Evolutionary conservation across 2,329 filamentous ascomycete species (phyloP), one percentile per base, ranked within the genome.

Genomic region (Arthrobotrys pseudoclavata): DNA sequence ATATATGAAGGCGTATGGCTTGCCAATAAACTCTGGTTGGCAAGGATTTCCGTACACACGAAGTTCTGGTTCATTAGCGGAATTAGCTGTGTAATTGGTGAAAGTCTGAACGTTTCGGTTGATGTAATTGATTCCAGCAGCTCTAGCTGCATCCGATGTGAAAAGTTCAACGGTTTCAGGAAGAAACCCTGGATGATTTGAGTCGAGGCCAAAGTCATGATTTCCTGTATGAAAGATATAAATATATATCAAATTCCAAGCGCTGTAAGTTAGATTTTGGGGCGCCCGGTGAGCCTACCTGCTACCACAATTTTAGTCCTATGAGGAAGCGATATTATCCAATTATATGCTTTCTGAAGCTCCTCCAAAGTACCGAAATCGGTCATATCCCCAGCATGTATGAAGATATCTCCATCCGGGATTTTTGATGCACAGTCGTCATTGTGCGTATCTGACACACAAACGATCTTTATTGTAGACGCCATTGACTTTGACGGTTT

Each of bases 361-460:
- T 86, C 85, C 3, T 81, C 79, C 20, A 84, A 82, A 0, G 85
- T 84, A n/a, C 85, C 86, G n/a, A 82, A 82, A 62, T 85, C 81
- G 0, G 85, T 86, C n/a, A 87, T 82, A 75, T 87, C 86, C 20
- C 86, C 86, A 0, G 86, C 85, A 72, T 87, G 85, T 61, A 87
- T 82, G 13, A 87, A 83, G 1, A 87, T 80, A 76, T 87, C 85
- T 0, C 84, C 86, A 1, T 78, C 42, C 0, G 85, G 85, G 7
- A 87, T 75, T n/a, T 40, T 31, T 0, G 69, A 62, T 3, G 83
- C 84, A 9, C 82, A 82, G 15, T 77, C 79, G 34, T 82, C 72
- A 76, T 84, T 85, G 80, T 86, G 85, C 10, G 85, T 86, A 78
- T 86, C 85, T 5, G 85, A 86, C 37, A 86, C 82, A 80, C 84